Percentiles rank a stretch among this genome's conserved stretches.
Conservation (phyloP, 257 asterid species). For the Fraxinus pennsylvanica region DNA sequence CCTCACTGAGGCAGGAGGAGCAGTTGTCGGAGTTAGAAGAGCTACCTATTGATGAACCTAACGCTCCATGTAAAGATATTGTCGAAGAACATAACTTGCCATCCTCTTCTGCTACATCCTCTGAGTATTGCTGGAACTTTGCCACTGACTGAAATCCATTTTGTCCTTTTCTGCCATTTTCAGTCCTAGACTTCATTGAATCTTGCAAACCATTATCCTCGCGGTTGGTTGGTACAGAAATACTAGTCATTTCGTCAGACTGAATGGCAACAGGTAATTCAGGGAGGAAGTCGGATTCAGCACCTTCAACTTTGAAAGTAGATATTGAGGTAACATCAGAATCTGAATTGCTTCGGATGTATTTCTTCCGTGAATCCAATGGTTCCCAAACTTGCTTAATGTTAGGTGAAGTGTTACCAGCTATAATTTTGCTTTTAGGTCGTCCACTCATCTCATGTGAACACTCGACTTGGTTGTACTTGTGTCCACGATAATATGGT, state of each 20-base stretch:
- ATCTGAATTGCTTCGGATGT: slow-evolving; percentile 64
- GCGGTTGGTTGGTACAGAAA: slow-evolving; percentile 38
- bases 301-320: slow-evolving; percentile 48
- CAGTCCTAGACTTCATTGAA: slow-evolving; percentile 26
- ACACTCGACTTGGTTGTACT: slow-evolving; percentile 50
- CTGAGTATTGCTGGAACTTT: slow-evolving; percentile 38
- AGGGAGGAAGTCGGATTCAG: slow-evolving; percentile 48
- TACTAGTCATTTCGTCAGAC: slow-evolving; percentile 45
- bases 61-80: slow-evolving; percentile 30
- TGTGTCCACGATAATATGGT: slow-evolving; percentile 56
- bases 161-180: slow-evolving; percentile 27
- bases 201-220: slow-evolving; percentile 40
- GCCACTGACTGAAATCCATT: slow-evolving; percentile 31
- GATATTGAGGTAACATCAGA: slow-evolving; percentile 63
- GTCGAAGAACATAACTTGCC: slow-evolving; percentile 33
- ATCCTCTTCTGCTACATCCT: slow-evolving; percentile 48
- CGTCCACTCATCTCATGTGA: slow-evolving; percentile 55
- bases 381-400: slow-evolving; percentile 97
- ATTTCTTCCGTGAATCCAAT: slow-evolving; percentile 75
- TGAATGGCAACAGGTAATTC: slow-evolving; percentile 51
- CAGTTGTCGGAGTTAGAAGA: slow-evolving; percentile 76
- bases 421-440: slow-evolving; percentile 53
- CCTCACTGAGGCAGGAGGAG: slow-evolving; percentile 84
- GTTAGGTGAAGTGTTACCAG: slow-evolving; percentile 37
- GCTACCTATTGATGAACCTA: slow-evolving; percentile 47